Conservation (phyloP, 2,329 filamentous ascomycete species). For the Trichoderma semiorbis region DNA sequence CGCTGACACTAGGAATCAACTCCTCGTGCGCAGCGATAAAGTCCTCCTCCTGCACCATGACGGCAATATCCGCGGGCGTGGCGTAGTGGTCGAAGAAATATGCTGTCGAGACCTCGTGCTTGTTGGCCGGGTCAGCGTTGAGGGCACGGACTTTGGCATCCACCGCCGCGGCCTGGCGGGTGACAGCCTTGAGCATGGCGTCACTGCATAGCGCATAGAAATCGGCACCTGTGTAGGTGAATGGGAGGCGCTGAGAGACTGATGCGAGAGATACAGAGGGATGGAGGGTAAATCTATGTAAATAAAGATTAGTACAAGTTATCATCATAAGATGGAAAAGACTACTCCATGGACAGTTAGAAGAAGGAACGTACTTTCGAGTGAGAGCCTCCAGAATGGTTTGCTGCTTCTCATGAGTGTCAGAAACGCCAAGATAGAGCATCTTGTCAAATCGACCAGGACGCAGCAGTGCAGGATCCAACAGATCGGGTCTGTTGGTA, state of each 20-base stretch:
- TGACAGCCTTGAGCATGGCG: conserved; percentile 98
- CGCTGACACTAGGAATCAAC: conserved; percentile 88
- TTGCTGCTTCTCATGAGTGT: conserved; percentile 94
- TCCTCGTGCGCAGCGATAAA: conserved; percentile 79
- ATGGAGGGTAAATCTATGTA: conserved; percentile 72
- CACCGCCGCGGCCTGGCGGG: conserved; percentile 77
- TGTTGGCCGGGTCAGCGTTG: conserved; percentile 46
- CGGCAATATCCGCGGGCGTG: conserved; percentile 74
- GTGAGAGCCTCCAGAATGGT: conserved; percentile 93
- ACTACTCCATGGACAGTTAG: too few relatives aligned
- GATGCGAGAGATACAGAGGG: conserved; percentile 71
- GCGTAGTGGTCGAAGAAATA: conserved; percentile 96
- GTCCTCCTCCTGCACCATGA: conserved; percentile 85
- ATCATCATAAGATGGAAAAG: background rate
- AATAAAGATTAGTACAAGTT: background rate
- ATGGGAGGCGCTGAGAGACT: conserved; percentile 75
- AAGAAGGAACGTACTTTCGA: conserved; percentile 64
- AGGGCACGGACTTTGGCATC: conserved; percentile 76
- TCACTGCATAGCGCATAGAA: conserved; percentile 97
- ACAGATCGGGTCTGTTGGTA: conserved; percentile 88
- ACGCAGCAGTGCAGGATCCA: conserved; percentile 84
- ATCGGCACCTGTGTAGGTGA: conserved; percentile 96
- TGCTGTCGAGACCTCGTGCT: conserved; percentile 67
- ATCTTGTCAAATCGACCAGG: conserved; percentile 97
- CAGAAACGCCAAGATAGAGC: conserved; percentile 93